phyloP scores from a whole-genome alignment of 345 rosid species.

The Clausena lansium region DNA sequence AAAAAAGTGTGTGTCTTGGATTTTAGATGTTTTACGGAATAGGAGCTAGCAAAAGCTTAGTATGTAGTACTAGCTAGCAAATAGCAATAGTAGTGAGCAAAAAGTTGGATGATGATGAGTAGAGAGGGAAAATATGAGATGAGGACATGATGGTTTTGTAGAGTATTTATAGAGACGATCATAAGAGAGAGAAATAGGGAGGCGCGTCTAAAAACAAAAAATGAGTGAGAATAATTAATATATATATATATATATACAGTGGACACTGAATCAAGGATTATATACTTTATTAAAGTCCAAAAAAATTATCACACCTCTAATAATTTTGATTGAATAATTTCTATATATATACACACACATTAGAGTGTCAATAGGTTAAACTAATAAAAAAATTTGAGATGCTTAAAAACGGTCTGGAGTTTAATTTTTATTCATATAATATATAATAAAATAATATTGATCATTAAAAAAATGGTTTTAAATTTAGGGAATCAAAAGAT shows the following conservation, averaged over 20 bases:
- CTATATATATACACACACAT: too few species aligned
- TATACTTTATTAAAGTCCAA: too few species aligned
- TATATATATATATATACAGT: too few species aligned
- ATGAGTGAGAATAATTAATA: too few species aligned
- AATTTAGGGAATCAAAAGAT: neutral
- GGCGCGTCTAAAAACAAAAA: too few species aligned
- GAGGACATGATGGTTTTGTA: neutral
- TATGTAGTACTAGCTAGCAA: neutral
- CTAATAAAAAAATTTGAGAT: neutral
- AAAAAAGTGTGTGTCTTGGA: neutral
- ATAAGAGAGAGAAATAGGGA: neutral
- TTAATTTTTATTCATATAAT: neutral
- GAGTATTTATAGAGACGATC: constrained; percentile 6
- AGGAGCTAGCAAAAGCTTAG: neutral
- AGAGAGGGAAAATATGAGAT: neutral
- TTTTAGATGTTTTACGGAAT: neutral
- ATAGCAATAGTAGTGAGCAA: neutral
- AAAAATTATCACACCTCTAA: too few species aligned
- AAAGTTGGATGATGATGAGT: neutral
- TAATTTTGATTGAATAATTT: too few species aligned
- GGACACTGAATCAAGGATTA: too few species aligned
- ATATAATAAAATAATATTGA: neutral
- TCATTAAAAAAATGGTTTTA: neutral
- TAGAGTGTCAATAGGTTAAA: neutral
- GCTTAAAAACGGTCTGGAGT: neutral